phyloP scores from a whole-genome alignment of 331 rosid species.

The Stylosanthes scabra region DNA sequence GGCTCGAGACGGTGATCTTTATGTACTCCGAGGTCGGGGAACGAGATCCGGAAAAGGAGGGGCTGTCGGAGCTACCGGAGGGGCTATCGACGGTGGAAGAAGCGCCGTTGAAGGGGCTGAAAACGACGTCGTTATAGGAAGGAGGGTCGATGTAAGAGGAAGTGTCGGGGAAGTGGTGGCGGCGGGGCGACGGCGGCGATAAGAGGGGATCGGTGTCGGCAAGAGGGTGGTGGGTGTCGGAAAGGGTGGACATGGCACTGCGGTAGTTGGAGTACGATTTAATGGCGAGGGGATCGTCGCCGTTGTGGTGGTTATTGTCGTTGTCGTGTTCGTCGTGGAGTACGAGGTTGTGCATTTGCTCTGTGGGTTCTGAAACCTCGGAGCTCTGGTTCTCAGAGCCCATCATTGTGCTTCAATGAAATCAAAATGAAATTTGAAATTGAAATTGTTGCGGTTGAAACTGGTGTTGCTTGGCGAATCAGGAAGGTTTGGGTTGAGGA shows the following conservation, averaged over 20 bases:
- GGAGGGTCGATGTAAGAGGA: conserved; percentile 69
- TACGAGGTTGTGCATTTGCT: conserved; percentile 64
- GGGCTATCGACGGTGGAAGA: conserved; percentile 46
- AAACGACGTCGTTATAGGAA: conserved; percentile 65
- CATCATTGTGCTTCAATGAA: conserved; percentile 62
- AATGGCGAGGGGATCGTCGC: conserved; percentile 50
- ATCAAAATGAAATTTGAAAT: conserved; percentile 12
- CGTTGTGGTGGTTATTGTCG: conserved; percentile 12
- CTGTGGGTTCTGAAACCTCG: conserved; percentile 43
- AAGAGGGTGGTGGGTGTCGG: conserved; percentile 67
- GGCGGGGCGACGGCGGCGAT: conserved; percentile 53
- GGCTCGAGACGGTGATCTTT: conserved; percentile 82
- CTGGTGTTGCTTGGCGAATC: not conserved
- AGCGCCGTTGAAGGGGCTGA: conserved; percentile 60
- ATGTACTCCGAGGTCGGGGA: conserved; percentile 66
- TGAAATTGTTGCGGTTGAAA: not conserved
- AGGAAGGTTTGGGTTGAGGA: not conserved
- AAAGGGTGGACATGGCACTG: conserved; percentile 75
- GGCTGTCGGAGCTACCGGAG: conserved; percentile 47
- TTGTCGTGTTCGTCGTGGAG: conserved; percentile 50
- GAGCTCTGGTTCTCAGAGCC: conserved; percentile 69
- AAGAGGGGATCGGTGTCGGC: conserved; percentile 79
- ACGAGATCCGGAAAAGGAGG: conserved; percentile 59
- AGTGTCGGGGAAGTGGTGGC: conserved; percentile 39
- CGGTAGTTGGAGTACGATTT: conserved; percentile 71